A percentile compares a stretch with the other conserved stretches of the same genome.
Conservation (phyloP, 768 basidiomycete species). For the Leccinum longicurvipes region DNA sequence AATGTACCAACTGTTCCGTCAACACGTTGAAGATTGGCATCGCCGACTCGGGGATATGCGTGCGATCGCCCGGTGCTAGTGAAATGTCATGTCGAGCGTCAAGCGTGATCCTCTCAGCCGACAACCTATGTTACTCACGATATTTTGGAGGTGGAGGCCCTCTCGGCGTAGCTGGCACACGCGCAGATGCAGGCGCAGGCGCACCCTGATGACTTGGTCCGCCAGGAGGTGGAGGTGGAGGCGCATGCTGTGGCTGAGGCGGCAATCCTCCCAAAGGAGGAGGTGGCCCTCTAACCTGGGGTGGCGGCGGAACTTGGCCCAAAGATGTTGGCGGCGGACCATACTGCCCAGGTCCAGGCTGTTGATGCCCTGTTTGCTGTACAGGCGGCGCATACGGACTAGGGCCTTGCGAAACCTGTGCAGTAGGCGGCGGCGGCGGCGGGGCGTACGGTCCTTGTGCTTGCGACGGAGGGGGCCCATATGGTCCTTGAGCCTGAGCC, state of each 20-base stretch:
- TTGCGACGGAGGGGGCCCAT: conserved; percentile 31
- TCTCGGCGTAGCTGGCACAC: conserved; percentile 32
- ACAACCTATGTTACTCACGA: conserved; percentile 42
- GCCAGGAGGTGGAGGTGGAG: conserved; percentile 28
- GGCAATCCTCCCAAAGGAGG: conserved; percentile 26
- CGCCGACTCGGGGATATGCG: conserved; percentile 79
- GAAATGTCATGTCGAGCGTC: neutral
- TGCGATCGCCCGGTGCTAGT: conserved; percentile 83
- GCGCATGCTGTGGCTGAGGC: conserved; percentile 20
- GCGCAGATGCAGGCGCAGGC: conserved; percentile 23
- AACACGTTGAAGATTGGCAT: conserved; percentile 67
- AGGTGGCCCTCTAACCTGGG: conserved; percentile 25
- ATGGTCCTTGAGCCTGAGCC: conserved; percentile 5
- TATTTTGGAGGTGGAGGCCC: conserved; percentile 52
- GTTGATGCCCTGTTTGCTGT: conserved; percentile 9
- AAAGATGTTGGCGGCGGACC: conserved; percentile 30
- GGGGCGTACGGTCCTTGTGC: conserved; percentile 13
- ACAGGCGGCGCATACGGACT: conserved; percentile 20
- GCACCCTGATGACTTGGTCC: conserved; percentile 25
- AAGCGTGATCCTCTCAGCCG: neutral
- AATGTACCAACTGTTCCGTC: conserved; percentile 53
- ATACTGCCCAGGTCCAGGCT: conserved; percentile 17
- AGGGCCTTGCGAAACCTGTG: neutral
- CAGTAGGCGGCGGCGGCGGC: conserved; percentile 17
- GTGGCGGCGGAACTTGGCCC: conserved; percentile 28